Base-by-base conservation (phyloP, 1,284 basidiomycete species). In the Puccinia horiana region DNA sequence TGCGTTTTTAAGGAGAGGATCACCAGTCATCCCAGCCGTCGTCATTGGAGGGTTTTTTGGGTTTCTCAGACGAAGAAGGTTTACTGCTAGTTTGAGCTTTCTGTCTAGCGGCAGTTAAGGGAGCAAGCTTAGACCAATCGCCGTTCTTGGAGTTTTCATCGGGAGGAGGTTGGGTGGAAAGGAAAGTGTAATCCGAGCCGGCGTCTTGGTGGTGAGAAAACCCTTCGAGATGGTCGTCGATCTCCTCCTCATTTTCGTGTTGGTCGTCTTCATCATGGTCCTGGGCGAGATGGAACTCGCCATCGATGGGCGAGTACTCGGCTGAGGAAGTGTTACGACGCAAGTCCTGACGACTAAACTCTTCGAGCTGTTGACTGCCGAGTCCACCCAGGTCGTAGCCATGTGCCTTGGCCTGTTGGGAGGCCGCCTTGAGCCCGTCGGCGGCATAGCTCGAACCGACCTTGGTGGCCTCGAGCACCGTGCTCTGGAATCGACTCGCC, bases 1-100 rank as follows among this genome's bases (percentile, higher is more conserved):
- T 18, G 58, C 18, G 58, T 47, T 47, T 18, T 18, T 4, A 12
- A 35, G 18, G 29, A 35, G 58, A 61, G 29, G 29, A 63, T 72
- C 37, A 81, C 79, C 79, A 81, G 37, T 81, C 79, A 16, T 81
- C 79, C 79, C 79, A 81, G 42, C 79, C 70, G 42, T 81, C 79
- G 32, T 81, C 70, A 44, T 69, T 70, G 8, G 35, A 61, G 20
- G 49, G 37, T 47, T 73, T 63, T 12, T 32, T 42, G 32, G 67
- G 12, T 74, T 49, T 52, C n/a, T 44, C 61, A 42, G 49, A 35
- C 16, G 63, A 9, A 32, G 35, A 16, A 35, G 56, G 42, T n/a
- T 47, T 29, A 35, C 8, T 61, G 58, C 16, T 61, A 35, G 29
- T 9, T 20, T 72, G 52, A 32, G 67, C 61, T 58, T 81, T 81